Percentiles rank a stretch among this genome's conserved stretches.
Conservation (phyloP, 139 green algal genomes). For the Pleodorina starrii region DNA sequence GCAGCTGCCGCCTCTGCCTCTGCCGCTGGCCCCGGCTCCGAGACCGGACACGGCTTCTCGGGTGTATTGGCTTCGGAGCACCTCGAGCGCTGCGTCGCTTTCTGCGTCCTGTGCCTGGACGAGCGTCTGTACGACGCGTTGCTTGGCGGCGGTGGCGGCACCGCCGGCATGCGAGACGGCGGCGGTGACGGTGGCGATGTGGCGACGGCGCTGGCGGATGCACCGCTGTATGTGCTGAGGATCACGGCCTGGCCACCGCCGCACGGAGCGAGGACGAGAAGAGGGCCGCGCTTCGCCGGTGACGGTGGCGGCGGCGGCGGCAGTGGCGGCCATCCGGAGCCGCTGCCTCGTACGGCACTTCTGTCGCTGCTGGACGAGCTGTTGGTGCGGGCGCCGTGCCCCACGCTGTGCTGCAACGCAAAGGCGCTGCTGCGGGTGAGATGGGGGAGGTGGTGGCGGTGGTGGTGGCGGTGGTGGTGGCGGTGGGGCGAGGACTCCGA, state of each 20-base stretch:
- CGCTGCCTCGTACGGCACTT: not conserved
- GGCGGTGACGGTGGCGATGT: not conserved
- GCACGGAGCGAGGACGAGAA: too few relatives aligned
- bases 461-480: not conserved
- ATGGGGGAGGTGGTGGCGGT: not conserved
- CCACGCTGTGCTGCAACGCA: conserved; percentile 33
- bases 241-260: not conserved
- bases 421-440: conserved; percentile 43
- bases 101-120: conserved; percentile 19
- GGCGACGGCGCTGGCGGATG: not conserved
- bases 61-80: conserved; percentile 33
- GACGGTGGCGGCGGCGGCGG: too few relatives aligned
- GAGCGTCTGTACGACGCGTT: not conserved
- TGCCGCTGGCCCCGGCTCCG: not conserved
- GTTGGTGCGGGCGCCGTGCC: conserved; percentile 7
- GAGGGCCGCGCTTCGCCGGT: too few relatives aligned
- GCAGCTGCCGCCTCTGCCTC: too few relatives aligned
- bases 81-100: not conserved
- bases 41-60: not conserved
- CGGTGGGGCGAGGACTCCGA: not conserved
- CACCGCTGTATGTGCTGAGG: conserved; percentile 3
- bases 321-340: too few relatives aligned
- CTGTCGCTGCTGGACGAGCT: conserved; percentile 11
- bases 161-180: not conserved
- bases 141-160: not conserved